Percentiles rank a stretch among this genome's conserved stretches.
Evolutionary conservation across 805 yeast species (phyloP).

Genomic region (Torulaspora franciscae): DNA sequence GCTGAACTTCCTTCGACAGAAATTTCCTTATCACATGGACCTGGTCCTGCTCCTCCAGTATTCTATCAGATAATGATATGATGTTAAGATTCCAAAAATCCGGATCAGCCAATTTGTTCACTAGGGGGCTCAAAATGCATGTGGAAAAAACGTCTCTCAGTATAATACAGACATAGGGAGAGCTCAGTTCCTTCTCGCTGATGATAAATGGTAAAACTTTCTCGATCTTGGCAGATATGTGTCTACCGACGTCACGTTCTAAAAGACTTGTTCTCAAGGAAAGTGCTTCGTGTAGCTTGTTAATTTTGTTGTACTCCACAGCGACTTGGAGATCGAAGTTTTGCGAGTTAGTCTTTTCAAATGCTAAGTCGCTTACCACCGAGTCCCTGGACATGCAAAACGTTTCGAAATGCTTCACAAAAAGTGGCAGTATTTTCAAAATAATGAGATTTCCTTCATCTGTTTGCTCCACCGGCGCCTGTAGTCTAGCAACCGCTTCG

Average conservation of each 20-base stretch:
- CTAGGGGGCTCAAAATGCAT: slow-evolving; percentile 50
- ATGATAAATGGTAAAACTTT: slow-evolving; percentile 46
- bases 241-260: slow-evolving; percentile 44
- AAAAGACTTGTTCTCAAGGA: slow-evolving; percentile 34
- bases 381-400: slow-evolving; percentile 43
- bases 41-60: slow-evolving; percentile 67
- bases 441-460: slow-evolving; percentile 58
- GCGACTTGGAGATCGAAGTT: slow-evolving; percentile 43
- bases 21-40: slow-evolving; percentile 68
- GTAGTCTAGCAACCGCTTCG: slow-evolving; percentile 33
- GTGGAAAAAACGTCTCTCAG: slow-evolving; percentile 60
- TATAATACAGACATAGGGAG: slow-evolving; percentile 46
- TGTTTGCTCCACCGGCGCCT: slow-evolving; percentile 38
- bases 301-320: slow-evolving; percentile 33
- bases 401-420: slow-evolving; percentile 57
- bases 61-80: slow-evolving; percentile 53
- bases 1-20: slow-evolving; percentile 55
- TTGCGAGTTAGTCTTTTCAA: slow-evolving; percentile 29
- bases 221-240: slow-evolving; percentile 43
- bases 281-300: slow-evolving; percentile 57
- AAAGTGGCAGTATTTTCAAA: slow-evolving; percentile 53
- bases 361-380: slow-evolving; percentile 25
- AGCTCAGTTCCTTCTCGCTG: slow-evolving; percentile 40
- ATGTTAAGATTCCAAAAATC: slow-evolving; percentile 72
- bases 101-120: slow-evolving; percentile 55